Percentiles rank a stretch among this genome's conserved stretches.
These are phyloP conservation scores for Ogataea nitratoaversa DNA, from an alignment of 805 yeast genomes.

Conservation along the genomic window DNA sequence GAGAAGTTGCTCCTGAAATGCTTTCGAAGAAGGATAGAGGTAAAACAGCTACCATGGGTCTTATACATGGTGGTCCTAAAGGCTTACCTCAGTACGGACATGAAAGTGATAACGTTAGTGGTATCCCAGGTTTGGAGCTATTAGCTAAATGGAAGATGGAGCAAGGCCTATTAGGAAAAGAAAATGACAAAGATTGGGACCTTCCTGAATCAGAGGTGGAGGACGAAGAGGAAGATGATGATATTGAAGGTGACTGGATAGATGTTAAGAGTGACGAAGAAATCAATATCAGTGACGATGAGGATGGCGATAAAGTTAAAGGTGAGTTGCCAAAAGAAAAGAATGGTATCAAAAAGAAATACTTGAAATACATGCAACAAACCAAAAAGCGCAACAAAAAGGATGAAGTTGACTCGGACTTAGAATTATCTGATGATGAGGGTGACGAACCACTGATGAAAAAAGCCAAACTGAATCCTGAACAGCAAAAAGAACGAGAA, in stretches of 20 bases:
- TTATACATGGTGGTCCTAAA: conserved; percentile 53
- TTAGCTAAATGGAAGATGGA: conserved; percentile 80
- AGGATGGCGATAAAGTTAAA: conserved; percentile 39
- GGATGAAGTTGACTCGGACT: conserved; percentile 41
- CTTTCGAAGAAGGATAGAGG: conserved; percentile 88
- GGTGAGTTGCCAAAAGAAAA: conserved; percentile 32
- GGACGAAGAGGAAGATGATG: conserved; percentile 47
- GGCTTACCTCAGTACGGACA: conserved; percentile 68
- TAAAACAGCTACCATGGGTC: conserved; percentile 79
- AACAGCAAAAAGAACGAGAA: conserved; percentile 33
- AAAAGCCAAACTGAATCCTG: conserved; percentile 30
- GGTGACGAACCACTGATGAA: conserved; percentile 30
- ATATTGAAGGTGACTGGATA: conserved; percentile 90
- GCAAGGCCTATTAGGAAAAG: conserved; percentile 50
- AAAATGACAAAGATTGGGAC: conserved; percentile 58
- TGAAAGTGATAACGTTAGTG: conserved; percentile 56
- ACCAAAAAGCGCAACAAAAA: conserved; percentile 28
- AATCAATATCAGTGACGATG: conserved; percentile 49
- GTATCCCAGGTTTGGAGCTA: conserved; percentile 88
- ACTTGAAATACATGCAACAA: conserved; percentile 30
- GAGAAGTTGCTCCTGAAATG: conserved; percentile 98
- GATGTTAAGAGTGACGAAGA: conserved; percentile 80
- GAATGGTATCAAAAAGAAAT: conserved; percentile 32
- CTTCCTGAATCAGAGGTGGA: conserved; percentile 53
- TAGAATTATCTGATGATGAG: conserved; percentile 46